These are phyloP conservation scores for Corynascus novoguineensis DNA, from an alignment of 495 filamentous ascomycete species.

Conservation along the genomic window DNA sequence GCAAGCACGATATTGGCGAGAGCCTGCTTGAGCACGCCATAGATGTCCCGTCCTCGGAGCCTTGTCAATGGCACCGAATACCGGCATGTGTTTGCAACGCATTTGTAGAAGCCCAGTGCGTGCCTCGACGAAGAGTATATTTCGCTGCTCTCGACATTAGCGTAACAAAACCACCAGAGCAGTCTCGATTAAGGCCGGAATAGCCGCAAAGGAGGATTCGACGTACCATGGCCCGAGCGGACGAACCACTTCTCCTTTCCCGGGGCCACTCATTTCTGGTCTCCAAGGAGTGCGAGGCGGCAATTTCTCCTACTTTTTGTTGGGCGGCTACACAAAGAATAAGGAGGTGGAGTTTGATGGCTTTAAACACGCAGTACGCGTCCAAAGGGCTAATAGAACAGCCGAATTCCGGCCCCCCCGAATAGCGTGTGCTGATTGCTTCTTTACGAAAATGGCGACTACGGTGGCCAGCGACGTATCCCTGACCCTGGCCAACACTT, in stretches of 20 bases:
- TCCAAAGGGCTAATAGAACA: too few species aligned
- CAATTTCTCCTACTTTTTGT: too few species aligned
- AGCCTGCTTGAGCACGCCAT: conserved; percentile 20
- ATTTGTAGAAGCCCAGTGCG: conserved; percentile 29
- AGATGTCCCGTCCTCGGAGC: not conserved
- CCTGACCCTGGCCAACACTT: too few species aligned
- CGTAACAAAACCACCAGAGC: too few species aligned
- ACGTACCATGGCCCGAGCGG: conserved; percentile 21
- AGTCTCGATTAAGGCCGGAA: not conserved
- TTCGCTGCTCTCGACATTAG: conserved; percentile 16
- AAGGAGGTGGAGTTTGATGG: too few species aligned
- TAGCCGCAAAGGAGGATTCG: not conserved
- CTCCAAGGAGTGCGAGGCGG: too few species aligned
- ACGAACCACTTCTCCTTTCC: conserved; percentile 6
- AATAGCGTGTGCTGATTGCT: too few species aligned
- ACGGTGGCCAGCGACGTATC: too few species aligned
- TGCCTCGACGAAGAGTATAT: conserved; percentile 28
- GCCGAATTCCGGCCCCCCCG: too few species aligned
- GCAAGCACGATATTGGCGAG: conserved; percentile 30
- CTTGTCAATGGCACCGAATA: conserved; percentile 20
- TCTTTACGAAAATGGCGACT: too few species aligned
- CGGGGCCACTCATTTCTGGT: too few species aligned
- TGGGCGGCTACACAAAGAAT: not conserved
- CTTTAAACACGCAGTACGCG: too few species aligned
- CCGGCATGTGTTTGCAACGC: conserved; percentile 32